A percentile compares a stretch with the other conserved stretches of the same genome.
Conservation (phyloP, 2,329 filamentous ascomycete species). For the Aspergillus alliaceus region DNA sequence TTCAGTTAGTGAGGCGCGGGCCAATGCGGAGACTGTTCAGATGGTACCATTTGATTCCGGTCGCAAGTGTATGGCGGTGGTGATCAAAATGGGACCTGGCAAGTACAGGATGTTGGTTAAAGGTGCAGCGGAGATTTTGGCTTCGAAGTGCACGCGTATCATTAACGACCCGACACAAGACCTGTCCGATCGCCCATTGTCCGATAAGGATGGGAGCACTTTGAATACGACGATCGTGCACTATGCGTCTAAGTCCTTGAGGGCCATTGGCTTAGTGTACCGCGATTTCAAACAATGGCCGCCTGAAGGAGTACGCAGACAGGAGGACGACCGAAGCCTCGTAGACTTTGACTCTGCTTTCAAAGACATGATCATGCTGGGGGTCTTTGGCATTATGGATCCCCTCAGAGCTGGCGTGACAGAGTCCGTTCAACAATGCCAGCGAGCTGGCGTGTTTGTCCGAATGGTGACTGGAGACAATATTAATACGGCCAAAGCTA, state of each 20-base stretch:
- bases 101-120: conserved; percentile 59
- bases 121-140: conserved; percentile 53
- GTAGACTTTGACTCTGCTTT: conserved; percentile 68
- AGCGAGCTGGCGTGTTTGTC: conserved; percentile 74
- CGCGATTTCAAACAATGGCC: conserved; percentile 86
- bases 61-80: conserved; percentile 69
- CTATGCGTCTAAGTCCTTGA: conserved; percentile 77
- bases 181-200: conserved; percentile 53
- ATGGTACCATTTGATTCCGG: conserved; percentile 61
- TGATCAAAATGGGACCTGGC: conserved; percentile 56
- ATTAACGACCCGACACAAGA: conserved; percentile 62
- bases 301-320: conserved; percentile 59
- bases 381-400: conserved; percentile 78
- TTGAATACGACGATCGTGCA: conserved; percentile 69
- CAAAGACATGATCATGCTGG: conserved; percentile 65
- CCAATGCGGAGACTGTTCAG: conserved; percentile 59
- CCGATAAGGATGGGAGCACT: conserved; percentile 56
- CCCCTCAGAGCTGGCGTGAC: conserved; percentile 73
- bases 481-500: conserved; percentile 74
- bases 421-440: conserved; percentile 70
- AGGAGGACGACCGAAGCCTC: conserved; percentile 60
- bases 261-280: conserved; percentile 82
- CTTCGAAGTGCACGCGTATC: conserved; percentile 51
- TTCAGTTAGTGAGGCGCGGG: conserved; percentile 59
- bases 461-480: conserved; percentile 88